Percentiles rank a stretch among this genome's conserved stretches.
phyloP scores from a whole-genome alignment of 2,329 filamentous ascomycete species.

The Aspergillus fumigatus region DNA sequence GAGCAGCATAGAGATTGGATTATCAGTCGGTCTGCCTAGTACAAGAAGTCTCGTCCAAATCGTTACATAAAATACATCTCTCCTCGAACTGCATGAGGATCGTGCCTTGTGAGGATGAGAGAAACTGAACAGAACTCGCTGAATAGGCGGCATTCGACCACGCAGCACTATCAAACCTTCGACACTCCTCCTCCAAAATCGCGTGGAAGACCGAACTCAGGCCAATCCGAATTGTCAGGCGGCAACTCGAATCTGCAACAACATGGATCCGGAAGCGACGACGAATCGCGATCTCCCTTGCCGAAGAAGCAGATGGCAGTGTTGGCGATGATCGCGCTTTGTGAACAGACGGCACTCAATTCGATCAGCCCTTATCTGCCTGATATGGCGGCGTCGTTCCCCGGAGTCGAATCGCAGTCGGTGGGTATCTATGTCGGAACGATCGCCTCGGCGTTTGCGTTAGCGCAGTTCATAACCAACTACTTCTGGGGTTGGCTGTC shows the following conservation, averaged over 20 bases:
- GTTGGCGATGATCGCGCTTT: constrained; percentile 80
- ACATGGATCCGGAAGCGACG: constrained; percentile 20
- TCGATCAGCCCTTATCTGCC: constrained; percentile 94
- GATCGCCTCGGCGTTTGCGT: constrained; percentile 83
- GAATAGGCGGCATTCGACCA: constrained; percentile 39
- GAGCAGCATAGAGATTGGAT: neutral
- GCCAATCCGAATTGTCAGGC: constrained; percentile 37
- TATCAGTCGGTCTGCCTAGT: neutral
- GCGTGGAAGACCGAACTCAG: constrained; percentile 41
- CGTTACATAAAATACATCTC: neutral
- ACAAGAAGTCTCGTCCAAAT: neutral
- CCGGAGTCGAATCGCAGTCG: constrained; percentile 65
- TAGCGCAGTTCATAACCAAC: constrained; percentile 89
- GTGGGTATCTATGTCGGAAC: constrained; percentile 85
- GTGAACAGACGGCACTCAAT: constrained; percentile 94
- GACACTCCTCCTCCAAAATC: constrained; percentile 45
- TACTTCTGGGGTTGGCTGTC: constrained; percentile 86
- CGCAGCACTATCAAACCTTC: constrained; percentile 47
- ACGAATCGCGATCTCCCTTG: constrained; percentile 58
- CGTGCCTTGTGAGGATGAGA: constrained; percentile 20
- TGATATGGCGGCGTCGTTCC: constrained; percentile 82
- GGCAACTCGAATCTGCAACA: constrained; percentile 23
- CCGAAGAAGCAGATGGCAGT: constrained; percentile 78
- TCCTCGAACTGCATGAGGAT: neutral
- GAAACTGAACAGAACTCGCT: constrained; percentile 27